Evolutionary conservation across 2,329 filamentous ascomycete genomes (phyloP).

Genomic region (Ilyonectria destructans): DNA sequence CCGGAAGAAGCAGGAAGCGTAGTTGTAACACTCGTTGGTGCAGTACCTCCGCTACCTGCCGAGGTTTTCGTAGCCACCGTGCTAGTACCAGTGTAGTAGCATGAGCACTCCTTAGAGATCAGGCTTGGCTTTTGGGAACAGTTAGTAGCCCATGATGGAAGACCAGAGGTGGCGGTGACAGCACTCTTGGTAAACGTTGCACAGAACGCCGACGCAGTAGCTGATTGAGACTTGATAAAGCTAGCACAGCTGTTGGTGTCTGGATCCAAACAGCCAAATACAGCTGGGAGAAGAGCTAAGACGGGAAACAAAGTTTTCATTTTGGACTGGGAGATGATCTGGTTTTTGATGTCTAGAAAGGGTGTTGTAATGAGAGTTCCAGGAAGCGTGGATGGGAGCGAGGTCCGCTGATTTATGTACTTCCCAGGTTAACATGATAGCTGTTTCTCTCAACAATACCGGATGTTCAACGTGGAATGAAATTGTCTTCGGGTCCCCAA

Average conservation of each 20-base stretch:
- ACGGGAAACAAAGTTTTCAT: slow-evolving; percentile 12
- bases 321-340: neutral
- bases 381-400: neutral
- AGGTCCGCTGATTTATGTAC: neutral
- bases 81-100: slow-evolving; percentile 5
- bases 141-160: slow-evolving; percentile 12
- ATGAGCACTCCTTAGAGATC: slow-evolving; percentile 15
- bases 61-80: neutral
- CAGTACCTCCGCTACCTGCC: neutral
- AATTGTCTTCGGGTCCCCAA: neutral
- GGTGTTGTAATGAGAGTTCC: neutral
- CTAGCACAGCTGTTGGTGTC: slow-evolving; percentile 17
- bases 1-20: slow-evolving; percentile 26
- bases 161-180: slow-evolving; percentile 9
- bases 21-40: slow-evolving; percentile 11
- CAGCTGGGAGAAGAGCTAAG: slow-evolving; percentile 9
- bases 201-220: slow-evolving; percentile 7
- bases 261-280: slow-evolving; percentile 8
- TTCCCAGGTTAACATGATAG: neutral
- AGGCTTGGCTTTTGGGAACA: slow-evolving; percentile 14
- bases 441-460: neutral
- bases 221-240: slow-evolving; percentile 13
- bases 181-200: slow-evolving; percentile 9
- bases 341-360: neutral
- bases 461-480: slow-evolving; percentile 2